Base-by-base conservation (phyloP, 495 filamentous ascomycete species). In the Cenococcum geophilum region DNA sequence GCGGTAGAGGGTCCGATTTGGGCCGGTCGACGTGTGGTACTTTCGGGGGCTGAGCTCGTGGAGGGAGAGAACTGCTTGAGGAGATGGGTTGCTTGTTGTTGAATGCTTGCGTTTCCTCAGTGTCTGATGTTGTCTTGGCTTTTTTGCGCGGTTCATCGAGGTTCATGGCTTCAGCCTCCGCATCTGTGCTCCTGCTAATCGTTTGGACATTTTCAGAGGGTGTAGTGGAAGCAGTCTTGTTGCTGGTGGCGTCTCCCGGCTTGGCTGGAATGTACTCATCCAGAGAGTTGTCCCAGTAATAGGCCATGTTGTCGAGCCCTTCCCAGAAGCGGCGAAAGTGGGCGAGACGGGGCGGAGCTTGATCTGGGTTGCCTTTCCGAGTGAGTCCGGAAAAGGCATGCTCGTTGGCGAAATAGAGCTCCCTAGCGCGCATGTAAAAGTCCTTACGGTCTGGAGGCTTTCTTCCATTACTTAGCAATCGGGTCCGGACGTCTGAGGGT, bases 261-360 rank as follows among this genome's bases (percentile, higher is more conserved):
- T 59, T 57, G 10, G 65, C 56, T 25, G 65, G 54, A 59, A 71
- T 66, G 61, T 86, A 83, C 11, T 82, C 61, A 59, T 87, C 84
- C 42, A 78, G 58, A 58, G 79, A 83, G 22, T 73, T 76, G 68
- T 87, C 84, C 84, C 84, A 87, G 67, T 83, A 86, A 54, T 83
- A 80, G 18, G 80, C 74, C 79, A 86, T 76, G 14, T 74, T 73
- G 63, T 83, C 78, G 58, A 87, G 68, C 5, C 76, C 77, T 42
- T 78, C 76, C 78, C 80, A 87, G 71, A 87, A 86, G 56, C 80
- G 81, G 59, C 83, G 75, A 51, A 82, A 77, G 57, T 84, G 79
- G 0, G 78, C 78, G 25, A 85, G 70, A 4, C 78, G 73, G 6
- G 79, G 74, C 18, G 77, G 70, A 48, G 70, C 64, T 1, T 74